A percentile compares a stretch with the other conserved stretches of the same genome.
Evolutionary conservation across 495 filamentous ascomycete species (phyloP).

Genomic region (Penicillium flavigenum): DNA sequence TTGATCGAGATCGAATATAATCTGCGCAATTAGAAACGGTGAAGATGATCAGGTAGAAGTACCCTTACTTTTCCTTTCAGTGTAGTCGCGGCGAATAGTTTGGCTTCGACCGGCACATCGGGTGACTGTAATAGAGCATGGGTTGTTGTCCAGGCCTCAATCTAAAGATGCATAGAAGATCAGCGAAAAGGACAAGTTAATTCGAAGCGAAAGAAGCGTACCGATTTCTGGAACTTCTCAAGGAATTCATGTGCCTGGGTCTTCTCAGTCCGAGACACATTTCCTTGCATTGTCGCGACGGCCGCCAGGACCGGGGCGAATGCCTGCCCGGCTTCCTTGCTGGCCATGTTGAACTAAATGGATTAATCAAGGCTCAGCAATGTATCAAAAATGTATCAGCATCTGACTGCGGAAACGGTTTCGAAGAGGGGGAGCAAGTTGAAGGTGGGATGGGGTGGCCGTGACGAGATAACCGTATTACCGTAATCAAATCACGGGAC

Average conservation of each 20-base stretch:
- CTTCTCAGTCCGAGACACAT: conserved; percentile 79
- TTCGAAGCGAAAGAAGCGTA: conserved; percentile 46
- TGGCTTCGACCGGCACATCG: conserved; percentile 71
- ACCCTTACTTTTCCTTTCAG: conserved; percentile 89
- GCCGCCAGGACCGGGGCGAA: conserved; percentile 85
- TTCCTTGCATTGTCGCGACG: conserved; percentile 85
- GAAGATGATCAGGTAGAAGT: neutral
- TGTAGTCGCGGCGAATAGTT: conserved; percentile 94
- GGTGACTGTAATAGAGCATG: conserved; percentile 79
- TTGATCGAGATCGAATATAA: conserved; percentile 82
- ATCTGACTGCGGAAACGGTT: conserved; percentile 10
- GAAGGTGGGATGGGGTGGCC: conserved; percentile 43
- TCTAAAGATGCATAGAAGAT: conserved; percentile 41
- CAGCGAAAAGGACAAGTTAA: conserved; percentile 13
- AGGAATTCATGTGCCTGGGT: conserved; percentile 85
- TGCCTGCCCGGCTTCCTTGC: conserved; percentile 62
- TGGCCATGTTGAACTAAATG: conserved; percentile 59
- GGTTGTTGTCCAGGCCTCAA: conserved; percentile 87
- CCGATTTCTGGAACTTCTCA: conserved; percentile 97
- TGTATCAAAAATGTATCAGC: conserved; percentile 7
- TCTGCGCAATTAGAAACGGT: conserved; percentile 49
- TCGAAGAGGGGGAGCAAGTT: conserved; percentile 12
- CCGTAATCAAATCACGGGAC: conserved; percentile 30
- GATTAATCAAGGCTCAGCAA: conserved; percentile 18
- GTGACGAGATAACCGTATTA: conserved; percentile 34